Evolutionary conservation across 2,329 filamentous ascomycete species (phyloP).

Genomic region (Lachnum nothofagi): DNA sequence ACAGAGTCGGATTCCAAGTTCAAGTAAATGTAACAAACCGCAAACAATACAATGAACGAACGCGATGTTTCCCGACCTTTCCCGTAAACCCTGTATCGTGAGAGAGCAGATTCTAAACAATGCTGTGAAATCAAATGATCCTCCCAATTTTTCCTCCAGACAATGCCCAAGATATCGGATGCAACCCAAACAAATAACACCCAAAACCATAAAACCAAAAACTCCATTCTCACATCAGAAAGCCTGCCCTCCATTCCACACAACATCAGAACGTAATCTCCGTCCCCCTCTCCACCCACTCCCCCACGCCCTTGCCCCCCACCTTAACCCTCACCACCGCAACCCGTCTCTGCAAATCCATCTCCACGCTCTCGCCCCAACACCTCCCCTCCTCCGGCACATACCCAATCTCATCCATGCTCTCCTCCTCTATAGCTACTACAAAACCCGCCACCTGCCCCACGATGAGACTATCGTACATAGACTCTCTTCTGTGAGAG

Average conservation of each 20-base stretch:
- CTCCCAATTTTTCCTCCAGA: too few relatives aligned
- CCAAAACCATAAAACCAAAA: too few relatives aligned
- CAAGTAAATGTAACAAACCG: too few relatives aligned
- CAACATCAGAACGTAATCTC: slow-evolving; percentile 2
- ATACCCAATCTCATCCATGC: slow-evolving; percentile 17
- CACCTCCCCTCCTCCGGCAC: slow-evolving; percentile 16
- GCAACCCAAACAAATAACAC: too few relatives aligned
- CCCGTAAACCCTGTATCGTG: too few relatives aligned
- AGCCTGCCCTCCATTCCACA: neutral
- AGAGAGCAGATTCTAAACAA: too few relatives aligned
- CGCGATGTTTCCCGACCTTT: too few relatives aligned
- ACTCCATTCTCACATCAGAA: too few relatives aligned
- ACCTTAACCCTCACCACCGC: slow-evolving; percentile 15
- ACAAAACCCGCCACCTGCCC: slow-evolving; percentile 24
- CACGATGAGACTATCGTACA: slow-evolving; percentile 50
- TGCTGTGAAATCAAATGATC: too few relatives aligned
- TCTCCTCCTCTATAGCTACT: slow-evolving; percentile 25
- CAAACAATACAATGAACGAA: too few relatives aligned
- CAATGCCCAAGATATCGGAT: too few relatives aligned
- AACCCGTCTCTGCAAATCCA: slow-evolving; percentile 13
- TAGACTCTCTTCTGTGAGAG: slow-evolving; percentile 58
- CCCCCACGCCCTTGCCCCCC: slow-evolving; percentile 7
- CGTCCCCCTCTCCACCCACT: slow-evolving; percentile 4
- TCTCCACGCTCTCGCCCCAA: slow-evolving; percentile 18
- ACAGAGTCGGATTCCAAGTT: too few relatives aligned